Evolutionary conservation across 2,329 filamentous ascomycete genomes (phyloP).

Genomic region (Fusarium bactridioides): DNA sequence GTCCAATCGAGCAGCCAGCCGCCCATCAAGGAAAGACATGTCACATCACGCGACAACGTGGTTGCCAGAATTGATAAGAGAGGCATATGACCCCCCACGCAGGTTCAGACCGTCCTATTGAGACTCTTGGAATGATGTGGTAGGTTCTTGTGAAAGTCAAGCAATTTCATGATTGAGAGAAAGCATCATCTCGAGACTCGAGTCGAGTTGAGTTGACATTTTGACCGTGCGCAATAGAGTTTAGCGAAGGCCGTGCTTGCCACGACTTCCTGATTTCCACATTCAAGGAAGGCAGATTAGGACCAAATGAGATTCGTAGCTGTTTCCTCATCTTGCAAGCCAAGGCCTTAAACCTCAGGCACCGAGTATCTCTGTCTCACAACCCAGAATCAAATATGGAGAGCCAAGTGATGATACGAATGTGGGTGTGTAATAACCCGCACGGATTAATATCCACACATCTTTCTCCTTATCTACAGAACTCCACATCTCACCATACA

Average conservation of each 20-base stretch:
- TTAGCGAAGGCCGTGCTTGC: constrained; percentile 3
- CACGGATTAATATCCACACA: constrained; percentile 12
- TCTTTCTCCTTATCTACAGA: constrained; percentile 20
- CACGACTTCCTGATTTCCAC: neutral
- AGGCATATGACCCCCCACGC: constrained; percentile 19
- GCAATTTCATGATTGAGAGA: neutral
- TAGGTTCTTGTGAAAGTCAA: neutral
- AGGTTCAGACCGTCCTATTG: constrained; percentile 25
- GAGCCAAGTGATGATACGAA: neutral
- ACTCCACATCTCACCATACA: constrained; percentile 27
- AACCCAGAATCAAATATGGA: neutral
- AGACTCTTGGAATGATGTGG: constrained; percentile 17
- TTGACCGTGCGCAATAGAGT: constrained; percentile 11
- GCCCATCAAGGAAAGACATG: neutral
- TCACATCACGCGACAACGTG: constrained; percentile 41
- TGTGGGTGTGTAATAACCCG: constrained; percentile 16
- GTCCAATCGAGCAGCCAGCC: constrained; percentile 18
- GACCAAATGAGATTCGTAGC: neutral
- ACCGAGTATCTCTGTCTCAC: neutral
- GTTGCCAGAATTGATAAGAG: constrained; percentile 26
- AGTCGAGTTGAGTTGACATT: neutral
- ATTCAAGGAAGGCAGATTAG: neutral
- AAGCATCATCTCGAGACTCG: neutral
- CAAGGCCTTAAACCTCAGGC: neutral
- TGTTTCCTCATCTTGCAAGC: neutral